phyloP scores from a whole-genome alignment of 768 basidiomycete species.

The Trametes punicea region DNA sequence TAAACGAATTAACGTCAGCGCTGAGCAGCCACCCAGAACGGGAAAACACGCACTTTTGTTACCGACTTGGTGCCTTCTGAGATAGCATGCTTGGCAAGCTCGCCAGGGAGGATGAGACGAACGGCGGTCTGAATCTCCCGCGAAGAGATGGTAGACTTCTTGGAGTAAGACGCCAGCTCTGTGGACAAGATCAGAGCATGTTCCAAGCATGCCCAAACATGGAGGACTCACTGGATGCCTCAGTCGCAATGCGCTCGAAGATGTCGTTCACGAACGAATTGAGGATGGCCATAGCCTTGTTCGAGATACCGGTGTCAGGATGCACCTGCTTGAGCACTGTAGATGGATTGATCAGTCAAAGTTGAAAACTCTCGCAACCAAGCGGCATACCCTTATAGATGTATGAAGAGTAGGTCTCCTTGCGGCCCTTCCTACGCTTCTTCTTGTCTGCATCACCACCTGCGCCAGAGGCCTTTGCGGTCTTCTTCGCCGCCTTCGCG shows the following conservation, averaged over 20 bases:
- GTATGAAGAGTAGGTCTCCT: constrained; percentile 93
- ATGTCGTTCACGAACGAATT: constrained; percentile 97
- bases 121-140: constrained; percentile 98
- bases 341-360: constrained; percentile 1
- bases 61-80: constrained; percentile 94
- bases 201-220: neutral
- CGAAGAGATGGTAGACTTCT: constrained; percentile 98
- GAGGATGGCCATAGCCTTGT: constrained; percentile 97
- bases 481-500: constrained; percentile 79
- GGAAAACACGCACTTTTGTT: constrained; percentile 58
- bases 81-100: constrained; percentile 91
- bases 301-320: constrained; percentile 98
- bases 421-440: constrained; percentile 80
- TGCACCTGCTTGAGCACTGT: constrained; percentile 95
- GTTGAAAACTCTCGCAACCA: neutral
- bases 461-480: constrained; percentile 50
- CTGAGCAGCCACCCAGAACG: neutral
- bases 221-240: constrained; percentile 72
- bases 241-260: constrained; percentile 89
- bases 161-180: constrained; percentile 97
- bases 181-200: neutral
- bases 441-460: constrained; percentile 75
- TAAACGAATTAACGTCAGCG: constrained; percentile 27
- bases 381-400: constrained; percentile 77
- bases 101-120: constrained; percentile 93